A percentile compares a stretch with the other conserved stretches of the same genome.
Conservation (phyloP, 148 eudicot species). For the Amaranthus hypochondriacus region DNA sequence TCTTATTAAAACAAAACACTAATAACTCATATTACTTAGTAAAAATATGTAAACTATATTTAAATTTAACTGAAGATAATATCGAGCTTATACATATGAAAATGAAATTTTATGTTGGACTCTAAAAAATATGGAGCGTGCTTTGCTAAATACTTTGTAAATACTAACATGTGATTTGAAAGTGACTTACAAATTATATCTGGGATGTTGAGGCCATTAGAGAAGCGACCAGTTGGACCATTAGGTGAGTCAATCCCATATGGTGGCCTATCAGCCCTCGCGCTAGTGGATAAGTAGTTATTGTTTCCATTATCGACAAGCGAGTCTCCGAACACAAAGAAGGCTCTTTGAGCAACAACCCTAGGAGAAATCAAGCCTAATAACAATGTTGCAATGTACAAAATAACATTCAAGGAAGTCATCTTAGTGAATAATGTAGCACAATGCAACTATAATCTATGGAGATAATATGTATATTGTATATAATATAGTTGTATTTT, state of each 20-base stretch:
- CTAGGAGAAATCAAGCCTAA: constrained; percentile 6
- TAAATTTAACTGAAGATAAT: not conserved
- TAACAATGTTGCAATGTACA: constrained; percentile 3
- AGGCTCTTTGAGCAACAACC: constrained; percentile 53
- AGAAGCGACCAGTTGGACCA: constrained; percentile 72
- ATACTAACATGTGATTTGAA: not conserved
- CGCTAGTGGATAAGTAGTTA: constrained; percentile 60
- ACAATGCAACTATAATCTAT: not conserved
- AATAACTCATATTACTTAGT: not conserved
- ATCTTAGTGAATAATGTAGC: not conserved
- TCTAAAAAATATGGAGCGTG: not conserved
- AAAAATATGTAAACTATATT: not conserved
- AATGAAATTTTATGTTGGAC: not conserved
- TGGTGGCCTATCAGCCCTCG: constrained; percentile 65
- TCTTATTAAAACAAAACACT: too few relatives aligned
- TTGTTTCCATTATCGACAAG: constrained; percentile 78
- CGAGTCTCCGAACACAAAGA: constrained; percentile 77
- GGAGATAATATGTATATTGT: not conserved
- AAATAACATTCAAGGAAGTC: constrained; percentile 1
- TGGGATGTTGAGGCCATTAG: constrained; percentile 63
- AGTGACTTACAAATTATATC: constrained; percentile 53
- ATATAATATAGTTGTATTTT: not conserved
- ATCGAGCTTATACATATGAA: not conserved
- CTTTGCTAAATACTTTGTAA: too few relatives aligned
- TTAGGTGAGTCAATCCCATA: constrained; percentile 72